Evolutionary conservation across 345 rosid species (phyloP).

Genomic region (Salix viminalis): DNA sequence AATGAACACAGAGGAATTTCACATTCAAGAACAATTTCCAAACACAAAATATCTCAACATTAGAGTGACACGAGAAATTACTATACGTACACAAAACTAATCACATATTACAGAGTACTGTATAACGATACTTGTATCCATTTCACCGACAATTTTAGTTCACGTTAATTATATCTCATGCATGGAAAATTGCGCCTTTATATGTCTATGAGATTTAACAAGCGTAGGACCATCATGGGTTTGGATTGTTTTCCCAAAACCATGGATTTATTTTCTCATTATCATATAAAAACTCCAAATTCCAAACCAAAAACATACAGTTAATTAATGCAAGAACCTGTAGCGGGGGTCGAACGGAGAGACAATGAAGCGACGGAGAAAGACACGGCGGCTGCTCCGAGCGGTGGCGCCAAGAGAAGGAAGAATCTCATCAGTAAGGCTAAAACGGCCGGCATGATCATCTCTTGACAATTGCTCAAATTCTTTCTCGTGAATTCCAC

Average conservation of each 20-base stretch:
- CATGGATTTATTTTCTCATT: neutral
- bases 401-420: slow-evolving; percentile 68
- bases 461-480: slow-evolving; percentile 30
- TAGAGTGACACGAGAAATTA: neutral
- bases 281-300: neutral
- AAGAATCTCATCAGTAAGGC: slow-evolving; percentile 54
- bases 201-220: neutral
- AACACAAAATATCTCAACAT: neutral
- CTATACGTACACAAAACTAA: neutral
- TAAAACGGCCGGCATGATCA: slow-evolving; percentile 48
- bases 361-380: slow-evolving; percentile 50
- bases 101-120: neutral
- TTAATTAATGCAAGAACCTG: slow-evolving; percentile 33
- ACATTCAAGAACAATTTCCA: neutral
- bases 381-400: slow-evolving; percentile 33
- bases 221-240: neutral
- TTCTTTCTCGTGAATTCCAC: neutral
- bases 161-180: neutral
- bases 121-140: neutral
- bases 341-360: slow-evolving; percentile 67
- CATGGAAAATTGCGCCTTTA: neutral
- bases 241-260: neutral
- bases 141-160: neutral
- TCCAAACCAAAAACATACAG: neutral
- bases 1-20: neutral